Conservation (phyloP, 2,329 filamentous ascomycete genomes). For the Phialophora chinensis region DNA sequence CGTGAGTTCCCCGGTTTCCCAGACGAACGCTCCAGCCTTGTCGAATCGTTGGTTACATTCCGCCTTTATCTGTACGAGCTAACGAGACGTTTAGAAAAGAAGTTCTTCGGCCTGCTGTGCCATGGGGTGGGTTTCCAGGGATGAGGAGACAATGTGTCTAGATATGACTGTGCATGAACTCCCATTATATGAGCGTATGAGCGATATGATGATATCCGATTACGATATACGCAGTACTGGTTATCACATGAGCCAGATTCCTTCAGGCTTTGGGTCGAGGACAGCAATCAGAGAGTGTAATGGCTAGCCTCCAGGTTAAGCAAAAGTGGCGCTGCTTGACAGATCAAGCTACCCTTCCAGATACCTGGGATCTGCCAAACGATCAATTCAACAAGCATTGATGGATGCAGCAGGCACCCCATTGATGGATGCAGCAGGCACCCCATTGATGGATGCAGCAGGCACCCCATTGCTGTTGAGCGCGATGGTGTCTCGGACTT, state of each 20-base stretch:
- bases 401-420: too few relatives aligned
- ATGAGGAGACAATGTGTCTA: constrained; percentile 20
- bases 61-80: constrained; percentile 25
- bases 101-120: constrained; percentile 33
- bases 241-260: not conserved
- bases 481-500: not conserved
- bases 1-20: not conserved
- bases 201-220: constrained; percentile 24
- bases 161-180: constrained; percentile 14
- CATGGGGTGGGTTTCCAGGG: constrained; percentile 33
- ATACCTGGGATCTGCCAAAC: not conserved
- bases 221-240: not conserved
- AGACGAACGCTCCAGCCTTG: not conserved
- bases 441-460: too few relatives aligned
- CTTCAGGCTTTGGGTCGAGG: not conserved
- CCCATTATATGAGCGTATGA: constrained; percentile 24
- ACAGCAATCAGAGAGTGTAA: not conserved
- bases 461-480: too few relatives aligned
- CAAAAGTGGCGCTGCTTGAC: not conserved
- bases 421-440: too few relatives aligned
- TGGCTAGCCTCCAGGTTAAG: not conserved
- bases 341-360: not conserved
- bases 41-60: not conserved
- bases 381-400: too few relatives aligned
- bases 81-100: constrained; percentile 22